Evolutionary conservation across 1,284 basidiomycete genomes (phyloP).

Genomic region (Marasmius fiardii): DNA sequence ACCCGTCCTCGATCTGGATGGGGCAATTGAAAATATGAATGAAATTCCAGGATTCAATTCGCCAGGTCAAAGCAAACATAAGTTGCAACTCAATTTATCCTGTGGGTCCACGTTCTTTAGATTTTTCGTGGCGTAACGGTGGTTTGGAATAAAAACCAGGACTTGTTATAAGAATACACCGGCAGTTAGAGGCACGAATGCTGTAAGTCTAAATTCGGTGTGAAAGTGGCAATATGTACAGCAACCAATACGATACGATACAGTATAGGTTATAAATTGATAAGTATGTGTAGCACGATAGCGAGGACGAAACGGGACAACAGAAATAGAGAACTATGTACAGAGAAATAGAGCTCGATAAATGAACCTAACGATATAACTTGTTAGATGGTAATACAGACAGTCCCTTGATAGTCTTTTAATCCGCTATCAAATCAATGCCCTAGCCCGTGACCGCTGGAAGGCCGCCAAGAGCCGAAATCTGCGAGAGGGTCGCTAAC

Average conservation of each 20-base stretch:
- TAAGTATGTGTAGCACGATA: not conserved
- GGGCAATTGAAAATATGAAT: not conserved
- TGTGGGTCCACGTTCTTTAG: not conserved
- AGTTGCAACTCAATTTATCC: not conserved
- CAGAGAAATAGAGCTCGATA: not conserved
- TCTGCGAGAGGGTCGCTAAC: not conserved
- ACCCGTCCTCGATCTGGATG: not conserved
- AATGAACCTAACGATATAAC: not conserved
- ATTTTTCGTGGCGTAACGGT: not conserved
- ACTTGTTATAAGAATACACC: not conserved
- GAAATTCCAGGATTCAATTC: not conserved
- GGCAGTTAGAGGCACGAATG: not conserved
- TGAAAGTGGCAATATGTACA: not conserved
- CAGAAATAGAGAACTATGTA: not conserved
- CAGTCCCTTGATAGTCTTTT: not conserved
- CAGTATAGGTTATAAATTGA: not conserved
- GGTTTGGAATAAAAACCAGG: too few relatives aligned
- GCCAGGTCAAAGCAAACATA: not conserved
- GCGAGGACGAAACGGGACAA: not conserved
- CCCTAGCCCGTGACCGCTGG: not conserved
- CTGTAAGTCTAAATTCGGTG: not conserved
- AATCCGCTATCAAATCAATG: not conserved
- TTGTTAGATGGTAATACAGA: not conserved
- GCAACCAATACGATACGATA: not conserved
- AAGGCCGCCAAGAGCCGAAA: not conserved